Evolutionary conservation across 208 protist species (phyloP).

Genomic region (Trypanosoma rangeli): DNA sequence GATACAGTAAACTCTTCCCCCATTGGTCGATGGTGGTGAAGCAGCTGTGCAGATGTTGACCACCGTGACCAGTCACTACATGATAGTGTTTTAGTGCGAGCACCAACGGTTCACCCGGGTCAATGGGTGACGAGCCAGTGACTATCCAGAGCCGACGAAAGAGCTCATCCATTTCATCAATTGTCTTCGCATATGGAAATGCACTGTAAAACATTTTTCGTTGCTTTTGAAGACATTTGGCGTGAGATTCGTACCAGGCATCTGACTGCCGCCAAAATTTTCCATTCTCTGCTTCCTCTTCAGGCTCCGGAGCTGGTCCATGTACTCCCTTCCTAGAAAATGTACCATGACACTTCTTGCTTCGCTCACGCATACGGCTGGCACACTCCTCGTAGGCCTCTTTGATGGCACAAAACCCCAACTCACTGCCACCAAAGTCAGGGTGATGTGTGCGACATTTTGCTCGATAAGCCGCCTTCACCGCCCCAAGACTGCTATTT

Average conservation of each 20-base stretch:
- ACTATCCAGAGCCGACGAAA: conserved; percentile 11
- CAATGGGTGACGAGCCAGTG: conserved; percentile 22
- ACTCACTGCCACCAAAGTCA: conserved; percentile 33
- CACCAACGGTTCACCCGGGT: conserved; percentile 15
- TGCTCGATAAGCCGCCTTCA: conserved; percentile 29
- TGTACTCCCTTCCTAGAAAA: not conserved
- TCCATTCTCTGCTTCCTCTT: not conserved
- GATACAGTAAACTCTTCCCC: conserved; percentile 19
- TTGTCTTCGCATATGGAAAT: conserved; percentile 12
- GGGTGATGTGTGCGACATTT: conserved; percentile 35
- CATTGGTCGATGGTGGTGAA: conserved; percentile 21
- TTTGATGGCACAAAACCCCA: conserved; percentile 22
- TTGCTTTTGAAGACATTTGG: not conserved
- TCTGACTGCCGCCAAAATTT: not conserved
- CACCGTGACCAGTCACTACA: conserved; percentile 20
- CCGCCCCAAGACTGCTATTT: conserved; percentile 15
- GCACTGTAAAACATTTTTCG: conserved; percentile 20
- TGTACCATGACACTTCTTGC: not conserved
- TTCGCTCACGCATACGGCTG: conserved; percentile 3
- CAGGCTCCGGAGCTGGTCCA: not conserved
- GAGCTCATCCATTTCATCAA: conserved; percentile 23
- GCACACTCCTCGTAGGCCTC: conserved; percentile 31
- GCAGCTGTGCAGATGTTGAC: conserved; percentile 11
- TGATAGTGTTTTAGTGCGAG: conserved; percentile 21
- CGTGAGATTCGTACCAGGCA: conserved; percentile 9